These are phyloP conservation scores for Pichia sp. DNA, from an alignment of 1,139 yeast genomes.

Conservation along the genomic window DNA sequence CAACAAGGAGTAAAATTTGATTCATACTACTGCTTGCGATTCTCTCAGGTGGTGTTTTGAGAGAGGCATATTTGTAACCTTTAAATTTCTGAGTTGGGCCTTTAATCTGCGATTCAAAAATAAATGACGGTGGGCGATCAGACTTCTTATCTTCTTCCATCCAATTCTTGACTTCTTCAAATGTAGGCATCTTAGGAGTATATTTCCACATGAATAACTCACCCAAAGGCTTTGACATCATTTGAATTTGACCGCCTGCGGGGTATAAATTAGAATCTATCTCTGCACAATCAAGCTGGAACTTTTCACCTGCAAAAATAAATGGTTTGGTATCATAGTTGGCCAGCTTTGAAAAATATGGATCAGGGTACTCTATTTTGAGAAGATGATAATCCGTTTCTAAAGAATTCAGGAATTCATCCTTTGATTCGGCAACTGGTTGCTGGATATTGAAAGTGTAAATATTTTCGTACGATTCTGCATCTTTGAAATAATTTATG, in stretches of 20 bases:
- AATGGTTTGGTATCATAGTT: conserved; percentile 58
- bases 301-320: conserved; percentile 65
- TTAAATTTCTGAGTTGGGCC: conserved; percentile 40
- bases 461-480: not conserved
- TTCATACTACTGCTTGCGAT: conserved; percentile 33
- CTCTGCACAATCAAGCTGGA: conserved; percentile 37
- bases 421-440: conserved; percentile 20
- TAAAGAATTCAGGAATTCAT: conserved; percentile 23
- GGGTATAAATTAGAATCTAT: conserved; percentile 19
- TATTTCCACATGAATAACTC: conserved; percentile 37
- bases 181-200: conserved; percentile 40
- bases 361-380: conserved; percentile 56
- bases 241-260: not conserved
- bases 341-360: conserved; percentile 52
- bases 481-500: conserved; percentile 4
- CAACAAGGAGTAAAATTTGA: conserved; percentile 59
- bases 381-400: conserved; percentile 41
- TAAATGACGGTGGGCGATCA: conserved; percentile 15
- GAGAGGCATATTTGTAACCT: conserved; percentile 34
- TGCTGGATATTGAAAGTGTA: conserved; percentile 16
- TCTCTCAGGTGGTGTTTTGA: conserved; percentile 40
- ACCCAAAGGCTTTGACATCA: not conserved
- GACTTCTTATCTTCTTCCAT: not conserved
- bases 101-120: conserved; percentile 50
- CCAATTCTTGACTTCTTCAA: conserved; percentile 35